phyloP scores from a whole-genome alignment of 306 rosid genomes.

The Casuarina glauca region DNA sequence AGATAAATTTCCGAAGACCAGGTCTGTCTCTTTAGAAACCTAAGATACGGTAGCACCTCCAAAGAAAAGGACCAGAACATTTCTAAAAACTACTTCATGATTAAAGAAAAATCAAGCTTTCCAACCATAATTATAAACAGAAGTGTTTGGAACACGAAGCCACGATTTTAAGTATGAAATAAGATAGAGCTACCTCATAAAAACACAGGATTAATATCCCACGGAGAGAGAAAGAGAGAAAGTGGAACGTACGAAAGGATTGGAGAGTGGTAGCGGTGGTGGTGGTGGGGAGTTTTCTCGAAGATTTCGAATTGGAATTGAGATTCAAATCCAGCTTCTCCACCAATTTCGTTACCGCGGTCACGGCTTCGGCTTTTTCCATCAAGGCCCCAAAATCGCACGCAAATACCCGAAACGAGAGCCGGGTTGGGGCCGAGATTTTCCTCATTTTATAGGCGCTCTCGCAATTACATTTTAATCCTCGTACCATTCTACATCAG shows the following conservation, averaged over 20 bases:
- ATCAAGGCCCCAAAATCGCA: constrained; percentile 37
- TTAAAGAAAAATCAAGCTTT: too few relatives aligned
- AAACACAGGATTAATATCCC: not conserved
- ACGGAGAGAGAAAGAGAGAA: constrained; percentile 1
- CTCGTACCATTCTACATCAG: too few relatives aligned
- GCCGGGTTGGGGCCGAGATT: not conserved
- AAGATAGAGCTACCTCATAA: not conserved
- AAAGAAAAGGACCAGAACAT: too few relatives aligned
- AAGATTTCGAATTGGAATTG: constrained; percentile 32
- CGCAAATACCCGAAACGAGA: not conserved
- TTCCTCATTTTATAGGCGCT: not conserved
- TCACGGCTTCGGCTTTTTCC: constrained; percentile 56
- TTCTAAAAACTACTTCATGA: too few relatives aligned
- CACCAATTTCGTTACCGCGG: constrained; percentile 39
- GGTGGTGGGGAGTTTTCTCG: constrained; percentile 7
- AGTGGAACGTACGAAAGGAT: constrained; percentile 33
- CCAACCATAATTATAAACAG: too few relatives aligned
- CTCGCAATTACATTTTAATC: not conserved
- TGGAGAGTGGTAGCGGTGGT: constrained; percentile 26
- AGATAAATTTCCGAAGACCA: not conserved
- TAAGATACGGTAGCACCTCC: too few relatives aligned
- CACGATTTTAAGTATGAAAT: not conserved
- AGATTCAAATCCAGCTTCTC: constrained; percentile 55
- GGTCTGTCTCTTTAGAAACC: not conserved
- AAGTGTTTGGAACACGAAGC: not conserved